Evolutionary conservation across 2,329 filamentous ascomycete genomes (phyloP), one percentile per base, ranked within the genome.

Genomic region (Juglanconis sp.): DNA sequence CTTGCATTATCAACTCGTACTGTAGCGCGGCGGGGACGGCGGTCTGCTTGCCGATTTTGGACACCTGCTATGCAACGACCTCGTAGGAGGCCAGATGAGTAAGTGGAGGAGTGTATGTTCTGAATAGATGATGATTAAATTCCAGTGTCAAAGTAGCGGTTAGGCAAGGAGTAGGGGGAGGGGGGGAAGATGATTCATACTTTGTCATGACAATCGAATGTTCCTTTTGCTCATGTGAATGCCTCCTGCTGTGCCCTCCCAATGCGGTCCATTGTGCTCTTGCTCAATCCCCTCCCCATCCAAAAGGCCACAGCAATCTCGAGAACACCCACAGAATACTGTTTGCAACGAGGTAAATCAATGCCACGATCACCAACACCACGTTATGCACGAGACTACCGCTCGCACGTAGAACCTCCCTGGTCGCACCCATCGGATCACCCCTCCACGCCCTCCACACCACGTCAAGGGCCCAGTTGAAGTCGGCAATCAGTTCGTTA

Each of bases 401-500:
- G 1, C 54, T 52, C 9, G 61, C 58, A 8, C 48, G 42, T 44
- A 38, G 38, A 13, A 63, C 54, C 34, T 61, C 58, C 6, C 24
- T 4, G 30, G 50, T 56, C 5, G 61, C 61, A 5, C 54, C 58
- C 3, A 17, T 24, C 5, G 61, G 61, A 2, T 63, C 57, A 1
- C 31, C 48, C 5, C 61, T 32, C 10, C 46, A 24, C 5, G 49
- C 60, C 44, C 47, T 56, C 31, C 54, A 36, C n/a, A 57, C 53
- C 11, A 60, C 44, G 5, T 46, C 51, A 24, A 62, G 11, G 5
- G 60, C 63, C 63, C 63, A 64, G 32, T 63, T 57, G 17, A 64
- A 58, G n/a, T 64, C 63, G 2, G 47, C 42, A 34, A 63, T 63
- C 10, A 50, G 50, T 24, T 64, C 59, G 38, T 64, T 63, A 11